A percentile compares a stretch with the other conserved stretches of the same genome.
phyloP scores from a whole-genome alignment of 352 stramenopile genomes.

The Phytophthora idaei region DNA sequence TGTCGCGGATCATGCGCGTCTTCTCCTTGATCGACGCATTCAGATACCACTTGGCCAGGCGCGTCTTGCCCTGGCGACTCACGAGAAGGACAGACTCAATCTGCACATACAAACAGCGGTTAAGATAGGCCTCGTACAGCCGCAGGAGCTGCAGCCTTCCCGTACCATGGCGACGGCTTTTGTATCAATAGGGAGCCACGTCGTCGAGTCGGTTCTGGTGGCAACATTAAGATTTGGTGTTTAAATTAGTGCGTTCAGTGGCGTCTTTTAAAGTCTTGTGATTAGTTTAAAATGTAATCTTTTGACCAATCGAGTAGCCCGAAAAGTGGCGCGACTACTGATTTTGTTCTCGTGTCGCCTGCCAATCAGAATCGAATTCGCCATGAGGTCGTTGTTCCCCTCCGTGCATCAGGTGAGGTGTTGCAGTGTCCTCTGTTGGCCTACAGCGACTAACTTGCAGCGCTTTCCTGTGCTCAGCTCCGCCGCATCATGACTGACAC shows the following conservation, averaged over 20 bases:
- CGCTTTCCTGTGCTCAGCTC: conserved; percentile 2
- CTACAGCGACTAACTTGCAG: conserved; percentile 1
- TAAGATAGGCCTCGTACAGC: not conserved
- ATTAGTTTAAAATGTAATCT: not conserved
- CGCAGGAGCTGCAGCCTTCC: not conserved
- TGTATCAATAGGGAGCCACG: conserved; percentile 16
- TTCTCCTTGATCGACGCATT: conserved; percentile 81
- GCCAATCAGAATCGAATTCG: conserved; percentile 33
- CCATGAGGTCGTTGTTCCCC: conserved; percentile 10
- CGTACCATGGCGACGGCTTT: conserved; percentile 19
- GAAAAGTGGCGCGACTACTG: not conserved
- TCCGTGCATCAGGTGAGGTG: conserved; percentile 17
- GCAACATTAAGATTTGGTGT: not conserved
- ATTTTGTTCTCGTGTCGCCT: conserved; percentile 11
- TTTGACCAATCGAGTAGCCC: not conserved
- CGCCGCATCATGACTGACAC: conserved; percentile 41
- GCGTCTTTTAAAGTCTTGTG: not conserved
- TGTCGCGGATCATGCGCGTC: conserved; percentile 89
- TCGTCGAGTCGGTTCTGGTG: conserved; percentile 7
- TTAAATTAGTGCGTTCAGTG: not conserved
- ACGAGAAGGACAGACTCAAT: conserved; percentile 91
- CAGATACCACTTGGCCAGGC: conserved; percentile 92
- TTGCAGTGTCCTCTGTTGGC: not conserved
- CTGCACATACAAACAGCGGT: conserved; percentile 36
- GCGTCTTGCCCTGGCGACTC: conserved; percentile 92